Percentiles rank a stretch among this genome's conserved stretches.
Evolutionary conservation across 2,329 filamentous ascomycete genomes (phyloP).

Genomic region (Esteya vermicola): DNA sequence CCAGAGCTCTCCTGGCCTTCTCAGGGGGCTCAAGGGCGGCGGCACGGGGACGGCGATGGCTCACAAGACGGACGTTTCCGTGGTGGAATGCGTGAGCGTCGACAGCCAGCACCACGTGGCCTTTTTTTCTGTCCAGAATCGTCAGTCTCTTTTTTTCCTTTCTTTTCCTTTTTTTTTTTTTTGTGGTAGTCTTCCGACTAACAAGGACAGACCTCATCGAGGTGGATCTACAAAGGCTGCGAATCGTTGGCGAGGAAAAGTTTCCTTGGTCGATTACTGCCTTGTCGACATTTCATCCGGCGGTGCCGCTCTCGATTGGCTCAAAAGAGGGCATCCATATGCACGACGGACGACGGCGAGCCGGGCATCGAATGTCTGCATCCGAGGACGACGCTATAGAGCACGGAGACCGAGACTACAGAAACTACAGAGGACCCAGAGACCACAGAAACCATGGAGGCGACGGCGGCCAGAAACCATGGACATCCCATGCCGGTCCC

Average conservation of each 20-base stretch:
- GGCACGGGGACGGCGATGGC: conserved; percentile 33
- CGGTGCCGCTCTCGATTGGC: conserved; percentile 66
- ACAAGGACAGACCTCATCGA: conserved; percentile 50
- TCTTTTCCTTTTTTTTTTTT: background rate
- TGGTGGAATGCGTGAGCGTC: conserved; percentile 73
- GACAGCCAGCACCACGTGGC: conserved; percentile 53
- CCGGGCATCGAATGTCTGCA: conserved; percentile 17
- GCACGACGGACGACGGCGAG: conserved; percentile 61
- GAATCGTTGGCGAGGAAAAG: conserved; percentile 51
- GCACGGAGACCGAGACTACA: conserved; percentile 29
- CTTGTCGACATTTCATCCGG: conserved; percentile 53
- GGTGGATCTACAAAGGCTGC: conserved; percentile 63
- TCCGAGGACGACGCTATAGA: too few relatives aligned
- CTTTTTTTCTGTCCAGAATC: conserved; percentile 67
- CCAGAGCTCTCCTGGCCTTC: conserved; percentile 50
- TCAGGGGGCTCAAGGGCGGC: conserved; percentile 33
- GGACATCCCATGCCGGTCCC: conserved; percentile 72
- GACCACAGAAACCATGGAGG: too few relatives aligned
- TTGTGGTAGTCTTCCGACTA: background rate
- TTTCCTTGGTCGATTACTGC: conserved; percentile 78
- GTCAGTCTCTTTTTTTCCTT: conserved; percentile 22
- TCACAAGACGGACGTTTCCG: conserved; percentile 50
- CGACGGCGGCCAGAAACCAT: too few relatives aligned
- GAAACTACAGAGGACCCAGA: too few relatives aligned
- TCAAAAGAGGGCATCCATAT: conserved; percentile 72